Percentiles rank a stretch among this genome's conserved stretches.
Conservation (phyloP, 129 eudicot species). For the Tagetes erecta region DNA sequence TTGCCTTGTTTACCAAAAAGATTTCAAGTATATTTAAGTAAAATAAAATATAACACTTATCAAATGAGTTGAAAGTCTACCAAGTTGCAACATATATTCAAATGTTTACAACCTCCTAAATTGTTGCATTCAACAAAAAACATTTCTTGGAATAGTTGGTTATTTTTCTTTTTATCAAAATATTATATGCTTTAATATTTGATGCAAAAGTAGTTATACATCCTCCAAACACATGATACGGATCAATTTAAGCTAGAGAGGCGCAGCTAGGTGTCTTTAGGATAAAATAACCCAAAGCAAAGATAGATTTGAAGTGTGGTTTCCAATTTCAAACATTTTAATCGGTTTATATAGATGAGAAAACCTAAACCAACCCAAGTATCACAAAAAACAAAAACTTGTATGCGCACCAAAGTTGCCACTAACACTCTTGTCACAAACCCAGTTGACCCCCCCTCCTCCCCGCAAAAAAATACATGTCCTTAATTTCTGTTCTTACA, state of each 20-base stretch:
- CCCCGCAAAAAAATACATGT: background rate
- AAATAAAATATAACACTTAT: background rate
- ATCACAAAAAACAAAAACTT: background rate
- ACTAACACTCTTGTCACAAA: background rate
- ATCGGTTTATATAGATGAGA: background rate
- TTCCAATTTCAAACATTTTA: background rate
- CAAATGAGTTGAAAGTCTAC: background rate
- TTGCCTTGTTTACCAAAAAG: background rate
- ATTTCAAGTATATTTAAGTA: background rate
- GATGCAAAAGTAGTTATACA: background rate
- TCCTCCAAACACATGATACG: background rate
- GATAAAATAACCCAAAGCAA: background rate
- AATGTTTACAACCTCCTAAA: constrained; percentile 11
- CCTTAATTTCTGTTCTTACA: constrained; percentile 9
- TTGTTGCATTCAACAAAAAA: background rate
- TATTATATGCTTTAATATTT: background rate
- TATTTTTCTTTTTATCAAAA: background rate
- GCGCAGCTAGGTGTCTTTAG: background rate
- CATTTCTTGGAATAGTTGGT: background rate
- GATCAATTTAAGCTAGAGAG: background rate
- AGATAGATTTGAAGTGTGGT: background rate
- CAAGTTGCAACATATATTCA: background rate
- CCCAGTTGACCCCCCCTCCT: background rate
- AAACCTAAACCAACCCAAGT: background rate
- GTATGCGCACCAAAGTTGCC: background rate